A percentile compares a stretch with the other conserved stretches of the same genome.
These are phyloP conservation scores for Kazachstania taianensis DNA, from an alignment of 805 yeast species.

Conservation along the genomic window DNA sequence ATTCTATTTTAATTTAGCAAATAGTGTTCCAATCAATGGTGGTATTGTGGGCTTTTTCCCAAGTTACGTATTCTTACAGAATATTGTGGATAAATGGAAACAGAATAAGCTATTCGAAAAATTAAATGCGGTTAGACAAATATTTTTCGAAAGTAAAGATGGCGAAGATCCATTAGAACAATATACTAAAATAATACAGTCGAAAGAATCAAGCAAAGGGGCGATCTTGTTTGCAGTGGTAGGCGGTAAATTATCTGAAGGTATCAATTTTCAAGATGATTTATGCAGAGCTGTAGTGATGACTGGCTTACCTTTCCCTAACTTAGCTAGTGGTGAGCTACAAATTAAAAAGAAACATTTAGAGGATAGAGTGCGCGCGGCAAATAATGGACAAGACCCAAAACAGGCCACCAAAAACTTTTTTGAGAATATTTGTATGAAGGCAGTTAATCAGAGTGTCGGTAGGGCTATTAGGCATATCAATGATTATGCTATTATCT, in stretches of 20 bases:
- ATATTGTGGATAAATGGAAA: slow-evolving; percentile 47
- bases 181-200: slow-evolving; percentile 37
- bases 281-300: slow-evolving; percentile 81
- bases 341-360: slow-evolving; percentile 60
- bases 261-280: slow-evolving; percentile 81
- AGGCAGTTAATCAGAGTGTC: slow-evolving; percentile 83
- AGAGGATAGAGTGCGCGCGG: slow-evolving; percentile 38
- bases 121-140: slow-evolving; percentile 33
- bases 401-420: slow-evolving; percentile 40
- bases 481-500: slow-evolving; percentile 69
- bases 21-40: slow-evolving; percentile 39
- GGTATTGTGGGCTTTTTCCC: slow-evolving; percentile 83
- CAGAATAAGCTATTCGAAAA: slow-evolving; percentile 22
- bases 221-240: slow-evolving; percentile 76
- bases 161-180: slow-evolving; percentile 39
- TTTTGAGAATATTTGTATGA: slow-evolving; percentile 80
- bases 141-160: slow-evolving; percentile 48
- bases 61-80: slow-evolving; percentile 61
- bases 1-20: slow-evolving; percentile 24
- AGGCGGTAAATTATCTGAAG: slow-evolving; percentile 89
- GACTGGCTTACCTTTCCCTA: slow-evolving; percentile 87
- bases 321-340: slow-evolving; percentile 70
- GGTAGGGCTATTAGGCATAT: slow-evolving; percentile 86
- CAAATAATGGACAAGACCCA: slow-evolving; percentile 42
- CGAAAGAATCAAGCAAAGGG: slow-evolving; percentile 31